Evolutionary conservation across 176 grass and related monocot species (phyloP), one percentile per base, ranked within the genome.

Genomic region (Avena sativa): DNA sequence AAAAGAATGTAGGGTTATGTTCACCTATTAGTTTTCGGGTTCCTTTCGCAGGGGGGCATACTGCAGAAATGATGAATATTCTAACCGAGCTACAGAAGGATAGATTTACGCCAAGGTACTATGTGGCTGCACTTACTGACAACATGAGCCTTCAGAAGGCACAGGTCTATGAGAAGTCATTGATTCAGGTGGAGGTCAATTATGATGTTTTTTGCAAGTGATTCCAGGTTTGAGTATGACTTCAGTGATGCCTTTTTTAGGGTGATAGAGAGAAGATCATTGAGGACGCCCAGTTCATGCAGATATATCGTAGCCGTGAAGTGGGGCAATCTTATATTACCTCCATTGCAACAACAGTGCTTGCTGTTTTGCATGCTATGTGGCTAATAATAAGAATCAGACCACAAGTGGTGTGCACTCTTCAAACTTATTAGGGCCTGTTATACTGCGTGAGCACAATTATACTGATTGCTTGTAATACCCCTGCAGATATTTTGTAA

Each of bases 91-190:
- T 98, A 82, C 93, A 88, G 48, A 96, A 93, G 76, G 92, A 98
- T 82, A 96, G 88, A 67, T 98, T 91, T 91, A 72, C 72, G 5
- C 94, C 90, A 56, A 91, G 97, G 66, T 94, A 91, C 46, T 48
- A 48, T 48, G 46, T 48, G 46, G 96, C 93, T 64, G 96, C 93
- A 89, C 86, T 92, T 59, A 95, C 93, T 82, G 93, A 98, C 76
- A 96, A 87, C 72, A 98, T 98, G 96, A 95, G 96, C 81, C 92
- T 98, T 87, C 88, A 87, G 71, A 98, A 98, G 60, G 96, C 96
- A 80, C 76, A 86, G 71, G 85, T 88, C 74, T 98, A 94, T 28
- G 93, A 98, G 82, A 85, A 95, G 58, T 95, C 92, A 28, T 65
- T 95, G 79, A 57, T 85, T 73, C 85, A 87, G 72, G 30, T 77